Evolutionary conservation across 768 basidiomycete genomes (phyloP), one percentile per base, ranked within the genome.

Genomic region (Boletales sp.): DNA sequence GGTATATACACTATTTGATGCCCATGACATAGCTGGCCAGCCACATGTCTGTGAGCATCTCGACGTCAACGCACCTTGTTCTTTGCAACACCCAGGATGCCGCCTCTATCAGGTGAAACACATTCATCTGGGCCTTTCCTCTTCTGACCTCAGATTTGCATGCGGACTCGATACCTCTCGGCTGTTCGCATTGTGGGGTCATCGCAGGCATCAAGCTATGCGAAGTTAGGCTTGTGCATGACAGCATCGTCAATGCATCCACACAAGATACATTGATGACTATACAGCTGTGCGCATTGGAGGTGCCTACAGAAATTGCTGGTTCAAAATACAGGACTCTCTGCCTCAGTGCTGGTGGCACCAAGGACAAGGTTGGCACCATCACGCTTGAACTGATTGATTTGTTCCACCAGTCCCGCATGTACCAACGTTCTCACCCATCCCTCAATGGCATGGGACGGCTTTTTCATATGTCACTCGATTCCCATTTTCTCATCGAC

Each of bases 11-110:
- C 25, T 6, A 28, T 28, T 7, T 28, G 25, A 28, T 28, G 7
- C 25, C 25, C 25, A 6, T 28, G 25, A 6, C 7, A 13, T 14
- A 19, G 25, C 14, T 3, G 2, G 15, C 5, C 4, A 35, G 19
- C 2, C 31, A 17, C 13, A 3, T 14, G 7, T 50, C 36, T 8
- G 31, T 8, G 38, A 40, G 40, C 19, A 18, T 62, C 19, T 62
- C 61, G 8, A 62, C 62, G 6, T 58, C 56, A 18, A 60, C 61
- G 3, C 58, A 62, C 45, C 17, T 62, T 6, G 13, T 63, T 1
- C 25, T 64, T 6, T 42, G 51, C 9, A 13, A 30, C 28, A 51
- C 55, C 1, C 40, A 43, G 21, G 43, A 33, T 30, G 36, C 40
- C 10, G 10, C 5, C 17, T 10, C n/a, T 2, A 2, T 18, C 4